A percentile compares a stretch with the other conserved stretches of the same genome.
These are phyloP conservation scores for Arabidopsis arenosa DNA, from an alignment of 345 rosid species.

Conservation along the genomic window DNA sequence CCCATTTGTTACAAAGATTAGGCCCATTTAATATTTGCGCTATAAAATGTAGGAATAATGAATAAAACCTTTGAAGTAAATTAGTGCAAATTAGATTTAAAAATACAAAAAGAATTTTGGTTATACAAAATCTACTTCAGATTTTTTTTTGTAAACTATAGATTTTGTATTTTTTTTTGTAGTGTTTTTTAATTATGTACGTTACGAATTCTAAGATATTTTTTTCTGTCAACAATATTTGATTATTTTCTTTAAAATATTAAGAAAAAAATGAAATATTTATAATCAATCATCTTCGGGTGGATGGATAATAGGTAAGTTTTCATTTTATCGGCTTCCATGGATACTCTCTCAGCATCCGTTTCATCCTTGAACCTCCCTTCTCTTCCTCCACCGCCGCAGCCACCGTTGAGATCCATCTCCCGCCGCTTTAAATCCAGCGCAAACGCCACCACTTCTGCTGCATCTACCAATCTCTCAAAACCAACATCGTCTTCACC, in stretches of 20 bases:
- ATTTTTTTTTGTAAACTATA: not conserved
- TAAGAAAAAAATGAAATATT: not conserved
- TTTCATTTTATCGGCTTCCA: constrained; percentile 35
- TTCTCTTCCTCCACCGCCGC: constrained; percentile 45
- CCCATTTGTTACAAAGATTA: not conserved
- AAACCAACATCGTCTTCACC: constrained; percentile 42
- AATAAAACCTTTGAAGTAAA: not conserved
- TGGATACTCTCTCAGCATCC: constrained; percentile 68
- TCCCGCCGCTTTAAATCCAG: constrained; percentile 31
- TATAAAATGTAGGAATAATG: not conserved
- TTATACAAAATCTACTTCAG: not conserved
- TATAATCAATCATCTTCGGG: not conserved
- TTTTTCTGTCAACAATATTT: too few relatives aligned
- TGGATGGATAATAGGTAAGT: constrained; percentile 9
- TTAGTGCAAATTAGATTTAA: not conserved
- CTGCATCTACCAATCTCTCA: constrained; percentile 36
- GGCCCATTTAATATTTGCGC: not conserved
- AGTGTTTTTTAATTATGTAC: not conserved
- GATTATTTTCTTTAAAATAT: not conserved
- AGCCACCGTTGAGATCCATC: constrained; percentile 31
- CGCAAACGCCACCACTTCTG: constrained; percentile 43
- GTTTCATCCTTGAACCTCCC: constrained; percentile 60
- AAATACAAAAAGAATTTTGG: not conserved
- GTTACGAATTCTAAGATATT: not conserved
- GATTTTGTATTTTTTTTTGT: not conserved